phyloP scores from a whole-genome alignment of 23 red algal species.

The Agarophyton chilense region DNA sequence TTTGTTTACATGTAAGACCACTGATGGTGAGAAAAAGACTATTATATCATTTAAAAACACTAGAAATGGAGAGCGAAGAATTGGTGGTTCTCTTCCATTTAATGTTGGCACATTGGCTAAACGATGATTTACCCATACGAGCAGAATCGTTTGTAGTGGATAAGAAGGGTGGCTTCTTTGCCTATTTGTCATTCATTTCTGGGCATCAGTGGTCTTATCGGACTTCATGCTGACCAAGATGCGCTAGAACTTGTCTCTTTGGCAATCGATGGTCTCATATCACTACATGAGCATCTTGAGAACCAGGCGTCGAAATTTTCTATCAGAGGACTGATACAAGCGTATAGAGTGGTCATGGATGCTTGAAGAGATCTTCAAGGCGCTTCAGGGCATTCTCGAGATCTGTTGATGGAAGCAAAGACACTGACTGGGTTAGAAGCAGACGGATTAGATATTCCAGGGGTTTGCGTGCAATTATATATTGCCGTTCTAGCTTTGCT shows the following conservation, averaged over 20 bases:
- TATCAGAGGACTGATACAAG: conserved; percentile 28
- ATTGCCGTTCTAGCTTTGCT: conserved; percentile 43
- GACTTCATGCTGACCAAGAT: conserved; percentile 25
- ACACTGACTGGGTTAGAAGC: conserved; percentile 27
- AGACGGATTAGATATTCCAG: conserved; percentile 28
- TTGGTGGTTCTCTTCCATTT: no score
- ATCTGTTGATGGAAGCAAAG: conserved; percentile 30
- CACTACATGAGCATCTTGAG: conserved; percentile 3
- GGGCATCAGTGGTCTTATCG: no score
- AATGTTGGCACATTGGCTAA: no score
- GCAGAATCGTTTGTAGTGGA: no score
- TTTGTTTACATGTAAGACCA: no score
- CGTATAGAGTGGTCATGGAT: conserved; percentile 28
- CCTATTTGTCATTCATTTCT: no score
- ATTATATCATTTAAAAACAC: no score
- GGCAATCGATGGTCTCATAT: conserved; percentile 37
- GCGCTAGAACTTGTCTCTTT: conserved; percentile 41
- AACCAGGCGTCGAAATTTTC: conserved; percentile 25
- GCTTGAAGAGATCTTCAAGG: conserved; percentile 38
- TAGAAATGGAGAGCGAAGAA: no score
- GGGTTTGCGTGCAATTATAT: conserved; percentile 7
- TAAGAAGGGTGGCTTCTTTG: no score
- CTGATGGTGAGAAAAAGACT: no score
- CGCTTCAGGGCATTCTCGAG: conserved; percentile 31
- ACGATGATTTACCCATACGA: no score